Conservation (phyloP, 2,329 filamentous ascomycete genomes). For the Fusarium sp. region DNA sequence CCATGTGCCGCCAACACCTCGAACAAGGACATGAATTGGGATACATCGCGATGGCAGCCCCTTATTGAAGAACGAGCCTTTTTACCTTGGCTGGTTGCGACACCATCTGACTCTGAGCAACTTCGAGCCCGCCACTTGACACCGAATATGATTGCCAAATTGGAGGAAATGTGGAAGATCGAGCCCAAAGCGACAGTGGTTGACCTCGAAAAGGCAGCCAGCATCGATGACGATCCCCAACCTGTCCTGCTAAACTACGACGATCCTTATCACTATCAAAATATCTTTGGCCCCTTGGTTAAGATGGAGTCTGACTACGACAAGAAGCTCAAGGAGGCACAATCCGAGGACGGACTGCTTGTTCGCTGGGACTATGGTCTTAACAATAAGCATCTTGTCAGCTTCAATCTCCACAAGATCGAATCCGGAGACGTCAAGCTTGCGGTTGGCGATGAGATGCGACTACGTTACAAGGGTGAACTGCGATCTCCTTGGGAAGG, state of each 20-base stretch:
- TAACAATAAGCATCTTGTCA: slow-evolving; percentile 97
- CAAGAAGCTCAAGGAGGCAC: slow-evolving; percentile 97
- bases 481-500: slow-evolving; percentile 94
- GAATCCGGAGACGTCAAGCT: slow-evolving; percentile 98
- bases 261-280: slow-evolving; percentile 98
- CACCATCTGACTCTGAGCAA: slow-evolving; percentile 94
- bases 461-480: slow-evolving; percentile 95
- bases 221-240: slow-evolving; percentile 94
- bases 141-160: slow-evolving; percentile 93
- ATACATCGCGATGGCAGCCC: slow-evolving; percentile 97
- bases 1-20: slow-evolving; percentile 95
- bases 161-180: slow-evolving; percentile 99
- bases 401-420: slow-evolving; percentile 95
- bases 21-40: slow-evolving; percentile 99
- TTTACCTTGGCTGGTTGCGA: slow-evolving; percentile 90
- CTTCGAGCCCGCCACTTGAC: slow-evolving; percentile 93
- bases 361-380: slow-evolving; percentile 96
- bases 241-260: slow-evolving; percentile 95
- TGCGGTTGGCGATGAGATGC: slow-evolving; percentile 98
- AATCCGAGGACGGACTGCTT: slow-evolving; percentile 94
- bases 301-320: slow-evolving; percentile 99
- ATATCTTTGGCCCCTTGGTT: slow-evolving; percentile 96
- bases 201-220: slow-evolving; percentile 91
- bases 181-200: slow-evolving; percentile 89
- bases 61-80: slow-evolving; percentile 98